Base-by-base conservation (phyloP, 805 yeast genomes). In the Candida germanica region DNA sequence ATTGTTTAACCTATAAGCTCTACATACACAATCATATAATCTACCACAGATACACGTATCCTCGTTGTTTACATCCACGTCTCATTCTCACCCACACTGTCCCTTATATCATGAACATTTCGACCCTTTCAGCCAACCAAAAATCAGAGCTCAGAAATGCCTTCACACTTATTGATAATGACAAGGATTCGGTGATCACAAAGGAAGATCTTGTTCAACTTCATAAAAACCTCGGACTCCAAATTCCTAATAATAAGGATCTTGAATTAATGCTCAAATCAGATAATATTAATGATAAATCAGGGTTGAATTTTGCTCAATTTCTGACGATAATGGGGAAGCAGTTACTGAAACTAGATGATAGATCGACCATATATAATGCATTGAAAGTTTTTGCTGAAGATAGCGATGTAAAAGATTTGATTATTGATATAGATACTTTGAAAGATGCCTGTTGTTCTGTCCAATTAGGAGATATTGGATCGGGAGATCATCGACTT, bases 141-240 rank as follows among this genome's bases (percentile, higher is more conserved):
- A 77, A 86, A 17, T 65, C 76, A 11, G 81, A 75, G 44, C 66
- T 84, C 38, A 71, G 85, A 38, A 83, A 85, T 46, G 79, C 93
- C 1, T 89, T 88, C 56, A 78, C 85, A 19, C 57, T 86, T 47
- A 76, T 89, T 6, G 96, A 89, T 52, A 83, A 83, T 24, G 91
- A 89, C 26, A 79, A 82, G 17, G 94, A 88, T 50, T 87, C 87
- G 1, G 52, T 58, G 4, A 77, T 85, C 28, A 63, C 82, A 1
- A 51, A 58, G 20, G 55, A 65, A 1, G 93, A 85, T 56, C 50
- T 89, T 36, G 64, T 60, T 25, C 66, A 71, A 15, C 66, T 81
- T 12, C 70, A 78, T 43, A 63, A 71, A 26, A 71, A 75, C 8
- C 45, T 82, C 11, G 84, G 81, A 1, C 69, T 75, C 31, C 61